A percentile compares a stretch with the other conserved stretches of the same genome.
These are phyloP conservation scores for Mortierella hygrophila DNA, from an alignment of 192 early-diverging fungal species.

Conservation along the genomic window DNA sequence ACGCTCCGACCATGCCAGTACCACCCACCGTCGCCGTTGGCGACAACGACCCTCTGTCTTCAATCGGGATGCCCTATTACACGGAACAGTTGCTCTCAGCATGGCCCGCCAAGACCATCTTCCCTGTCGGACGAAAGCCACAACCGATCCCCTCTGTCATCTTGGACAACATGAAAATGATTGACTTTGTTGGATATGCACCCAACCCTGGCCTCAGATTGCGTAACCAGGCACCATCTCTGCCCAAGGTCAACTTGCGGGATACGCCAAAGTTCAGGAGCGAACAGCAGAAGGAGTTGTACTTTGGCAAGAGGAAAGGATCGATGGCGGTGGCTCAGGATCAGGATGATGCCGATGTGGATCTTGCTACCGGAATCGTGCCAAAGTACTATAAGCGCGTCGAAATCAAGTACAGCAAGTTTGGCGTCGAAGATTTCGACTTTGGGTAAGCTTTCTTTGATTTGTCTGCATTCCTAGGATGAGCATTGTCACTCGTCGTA, in stretches of 20 bases:
- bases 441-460: conserved; percentile 73
- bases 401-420: conserved; percentile 91
- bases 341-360: conserved; percentile 52
- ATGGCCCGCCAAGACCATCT: conserved; percentile 76
- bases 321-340: conserved; percentile 40
- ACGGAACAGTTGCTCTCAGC: conserved; percentile 81
- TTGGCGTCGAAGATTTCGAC: conserved; percentile 99
- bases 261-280: conserved; percentile 84
- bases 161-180: conserved; percentile 84
- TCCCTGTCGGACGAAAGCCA: conserved; percentile 80
- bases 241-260: conserved; percentile 54
- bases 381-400: conserved; percentile 81
- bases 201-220: conserved; percentile 80
- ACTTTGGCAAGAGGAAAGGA: conserved; percentile 60
- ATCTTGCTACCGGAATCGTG: conserved; percentile 60
- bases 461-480: no score
- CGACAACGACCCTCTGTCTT: conserved; percentile 77
- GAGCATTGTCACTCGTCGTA: not conserved
- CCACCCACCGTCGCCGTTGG: conserved; percentile 60
- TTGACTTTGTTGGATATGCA: conserved; percentile 96
- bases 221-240: conserved; percentile 80
- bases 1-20: conserved; percentile 63
- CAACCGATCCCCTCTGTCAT: conserved; percentile 82
- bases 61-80: conserved; percentile 86
- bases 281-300: conserved; percentile 82